Base-by-base conservation (phyloP, 352 stramenopile species). In the Lagenidium sp. region DNA sequence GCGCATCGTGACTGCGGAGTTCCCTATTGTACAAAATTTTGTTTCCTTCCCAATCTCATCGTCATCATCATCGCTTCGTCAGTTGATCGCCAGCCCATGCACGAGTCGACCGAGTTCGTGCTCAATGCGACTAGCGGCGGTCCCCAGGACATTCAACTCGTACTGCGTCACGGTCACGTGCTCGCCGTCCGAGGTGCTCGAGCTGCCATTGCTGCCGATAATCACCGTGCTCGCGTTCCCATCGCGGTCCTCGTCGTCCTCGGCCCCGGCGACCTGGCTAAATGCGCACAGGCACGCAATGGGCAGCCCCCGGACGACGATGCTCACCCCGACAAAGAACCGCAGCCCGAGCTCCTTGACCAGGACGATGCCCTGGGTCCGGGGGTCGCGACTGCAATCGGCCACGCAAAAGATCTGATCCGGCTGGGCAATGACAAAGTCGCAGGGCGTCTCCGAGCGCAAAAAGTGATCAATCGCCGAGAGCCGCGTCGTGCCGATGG, bases 231-330 rank as follows among this genome's bases (percentile, higher is more conserved):
- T 41, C n/a, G 39, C 46, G 19, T 35, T 24, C 6, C 18, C 23
- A 20, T 29, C 37, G 10, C 25, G 18, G 26, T 36, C 32, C 16
- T 45, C 39, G 6, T 45, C 36, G 28, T 25, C 26, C 20, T 53
- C 46, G 28, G 28, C 28, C 8, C 28, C 15, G 28, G 28, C 28
- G 28, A 32, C 28, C 8, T 15, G 28, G 36, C 38, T 47, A 34
- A 80, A 84, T 30, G 63, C 68, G 22, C 71, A 85, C 24, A 85
- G 47, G 34, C 60, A 80, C 6, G 63, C 71, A 24, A 85, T 73
- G 0, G 71, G 71, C 37, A 82, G 44, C 7, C 66, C 64, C 24
- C 66, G 60, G 13, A 82, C 71, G 19, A 44, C 59, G 23, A 85
- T 66, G 32, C 39, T 65, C 3, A 66, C 58, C 15, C 68, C 71